Base-by-base conservation (phyloP, 306 rosid species). In the Glycine latifolia region DNA sequence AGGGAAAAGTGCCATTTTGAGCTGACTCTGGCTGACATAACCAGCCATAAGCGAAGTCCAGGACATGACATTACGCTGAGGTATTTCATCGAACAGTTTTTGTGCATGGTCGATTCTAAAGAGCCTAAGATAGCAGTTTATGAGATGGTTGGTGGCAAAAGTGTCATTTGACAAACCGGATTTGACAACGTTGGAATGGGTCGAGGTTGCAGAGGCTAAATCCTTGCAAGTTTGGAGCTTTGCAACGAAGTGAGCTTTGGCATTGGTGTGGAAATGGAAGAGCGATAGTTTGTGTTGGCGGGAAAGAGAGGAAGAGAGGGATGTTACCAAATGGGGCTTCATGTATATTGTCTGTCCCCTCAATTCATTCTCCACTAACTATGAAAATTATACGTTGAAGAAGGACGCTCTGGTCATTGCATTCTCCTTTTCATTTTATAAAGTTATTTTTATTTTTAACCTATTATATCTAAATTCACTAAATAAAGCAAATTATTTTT, bases 21-120 rank as follows among this genome's bases (percentile, higher is more conserved):
- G 94, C 43, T 62, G 87, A 60, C 79, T 87, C n/a, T 16, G 41
- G 20, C 53, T 37, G 10, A 88, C 63, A 26, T 88, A 91, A 60
- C 97, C 95, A 0, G 91, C 88, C 83, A 94, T 91, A 82, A 94
- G 91, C 2, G 94, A 84, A 73, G 98, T 90, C 91, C 92, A 92
- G 4, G 97, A 90, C 16, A 94, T 97, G 16, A 94, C 92, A 77
- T 94, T 91, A 9, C 75, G 86, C 33, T 60, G 82, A 10, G 84
- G 78, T 89, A 91, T 86, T 92, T 82, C 92, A 17, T 91, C 92
- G 79, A 92, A 86, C 89, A 89, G 71, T 52, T 86, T 79, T 7
- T 69, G 86, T 81, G 97, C 98, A 75, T 7, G 7, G 75, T 67
- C 59, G 50, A 89, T 88, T 81, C 81, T 77, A 3, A 31, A 79